phyloP scores from a whole-genome alignment of 345 rosid species.

The Arabidopsis suecica region DNA sequence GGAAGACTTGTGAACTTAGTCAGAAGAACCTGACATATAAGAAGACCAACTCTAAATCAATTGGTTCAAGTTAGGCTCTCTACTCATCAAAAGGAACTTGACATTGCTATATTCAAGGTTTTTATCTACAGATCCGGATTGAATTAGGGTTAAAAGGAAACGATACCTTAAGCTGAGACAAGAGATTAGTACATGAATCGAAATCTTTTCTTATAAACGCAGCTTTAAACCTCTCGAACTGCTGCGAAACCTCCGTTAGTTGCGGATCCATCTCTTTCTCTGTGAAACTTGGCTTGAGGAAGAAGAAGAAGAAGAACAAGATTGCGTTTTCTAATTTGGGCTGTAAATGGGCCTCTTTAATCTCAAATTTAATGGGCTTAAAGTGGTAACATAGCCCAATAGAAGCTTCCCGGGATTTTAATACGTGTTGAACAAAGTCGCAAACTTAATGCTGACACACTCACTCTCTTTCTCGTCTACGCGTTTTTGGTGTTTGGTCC shows the following conservation, averaged over 20 bases:
- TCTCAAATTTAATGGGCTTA: not conserved
- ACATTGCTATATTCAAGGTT: not conserved
- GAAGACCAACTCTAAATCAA: not conserved
- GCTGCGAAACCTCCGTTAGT: constrained; percentile 74
- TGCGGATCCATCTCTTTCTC: constrained; percentile 73
- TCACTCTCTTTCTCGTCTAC: constrained; percentile 31
- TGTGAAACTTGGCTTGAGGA: not conserved
- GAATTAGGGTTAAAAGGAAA: not conserved
- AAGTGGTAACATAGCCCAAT: not conserved
- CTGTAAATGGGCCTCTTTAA: not conserved
- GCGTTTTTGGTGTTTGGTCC: constrained; percentile 36
- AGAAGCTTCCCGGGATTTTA: constrained; percentile 33
- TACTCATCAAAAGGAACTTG: not conserved
- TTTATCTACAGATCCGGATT: not conserved
- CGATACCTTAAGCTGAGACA: constrained; percentile 82
- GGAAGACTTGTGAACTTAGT: constrained; percentile 77
- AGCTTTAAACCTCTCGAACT: constrained; percentile 83
- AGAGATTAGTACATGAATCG: constrained; percentile 52
- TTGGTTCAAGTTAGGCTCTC: too few species aligned
- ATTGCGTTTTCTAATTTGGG: not conserved
- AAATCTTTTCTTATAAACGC: constrained; percentile 66
- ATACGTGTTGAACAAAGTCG: constrained; percentile 14
- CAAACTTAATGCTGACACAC: constrained; percentile 28
- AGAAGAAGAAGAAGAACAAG: not conserved
- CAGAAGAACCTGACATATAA: constrained; percentile 59